phyloP scores from a whole-genome alignment of 345 rosid species.

The Odontarrhena argentea region DNA sequence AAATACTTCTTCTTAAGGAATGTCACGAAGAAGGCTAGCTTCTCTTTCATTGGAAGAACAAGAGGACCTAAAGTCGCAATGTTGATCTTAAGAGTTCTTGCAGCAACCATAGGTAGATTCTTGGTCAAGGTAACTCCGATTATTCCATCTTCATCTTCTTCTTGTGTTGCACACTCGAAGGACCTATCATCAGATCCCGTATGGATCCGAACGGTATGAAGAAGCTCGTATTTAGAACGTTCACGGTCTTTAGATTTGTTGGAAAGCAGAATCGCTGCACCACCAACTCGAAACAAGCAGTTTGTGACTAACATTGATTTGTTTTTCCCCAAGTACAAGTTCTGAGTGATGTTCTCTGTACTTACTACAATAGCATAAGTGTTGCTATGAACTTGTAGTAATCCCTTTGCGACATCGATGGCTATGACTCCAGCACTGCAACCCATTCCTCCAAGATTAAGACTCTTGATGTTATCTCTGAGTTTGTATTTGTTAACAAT shows the following conservation, averaged over 20 bases:
- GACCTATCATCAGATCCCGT: conserved; percentile 60
- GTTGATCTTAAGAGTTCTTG: conserved; percentile 62
- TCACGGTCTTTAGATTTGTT: conserved; percentile 46
- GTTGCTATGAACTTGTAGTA: conserved; percentile 50
- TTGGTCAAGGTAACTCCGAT: conserved; percentile 63
- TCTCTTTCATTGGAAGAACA: conserved; percentile 67
- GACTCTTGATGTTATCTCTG: conserved; percentile 46
- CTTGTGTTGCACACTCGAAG: conserved; percentile 56
- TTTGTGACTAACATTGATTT: conserved; percentile 62
- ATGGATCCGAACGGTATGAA: conserved; percentile 61
- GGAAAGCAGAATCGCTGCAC: conserved; percentile 60
- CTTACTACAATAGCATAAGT: conserved; percentile 66
- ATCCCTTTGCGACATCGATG: conserved; percentile 51
- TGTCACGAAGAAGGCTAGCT: conserved; percentile 50
- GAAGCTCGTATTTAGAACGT: conserved; percentile 57
- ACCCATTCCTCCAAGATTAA: conserved; percentile 65
- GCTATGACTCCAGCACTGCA: conserved; percentile 61
- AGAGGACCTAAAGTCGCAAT: conserved; percentile 64
- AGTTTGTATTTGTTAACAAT: conserved; percentile 53
- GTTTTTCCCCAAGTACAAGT: conserved; percentile 56
- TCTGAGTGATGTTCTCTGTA: conserved; percentile 54
- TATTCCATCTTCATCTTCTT: conserved; percentile 53
- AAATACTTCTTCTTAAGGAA: conserved; percentile 51
- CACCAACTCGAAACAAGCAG: conserved; percentile 61
- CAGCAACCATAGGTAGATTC: conserved; percentile 64